Conservation (phyloP, 768 basidiomycete genomes). For the Coprinopsis sp. region DNA sequence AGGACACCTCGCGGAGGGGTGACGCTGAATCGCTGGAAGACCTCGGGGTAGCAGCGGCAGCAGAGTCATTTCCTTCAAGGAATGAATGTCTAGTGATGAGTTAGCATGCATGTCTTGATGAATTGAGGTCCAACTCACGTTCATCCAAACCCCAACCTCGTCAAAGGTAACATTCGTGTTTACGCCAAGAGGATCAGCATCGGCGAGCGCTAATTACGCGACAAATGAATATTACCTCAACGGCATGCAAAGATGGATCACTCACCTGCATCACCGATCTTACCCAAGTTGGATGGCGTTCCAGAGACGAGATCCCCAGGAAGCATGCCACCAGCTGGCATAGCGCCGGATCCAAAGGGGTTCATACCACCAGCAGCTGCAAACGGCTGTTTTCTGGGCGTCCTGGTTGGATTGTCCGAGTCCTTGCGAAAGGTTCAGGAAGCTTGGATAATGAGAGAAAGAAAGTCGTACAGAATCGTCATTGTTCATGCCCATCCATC, state of each 20-base stretch:
- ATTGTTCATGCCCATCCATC: constrained; percentile 64
- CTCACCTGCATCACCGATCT: constrained; percentile 73
- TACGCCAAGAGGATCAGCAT: constrained; percentile 93
- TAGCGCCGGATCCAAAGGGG: constrained; percentile 50
- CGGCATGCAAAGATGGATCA: constrained; percentile 10
- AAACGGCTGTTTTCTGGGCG: constrained; percentile 71
- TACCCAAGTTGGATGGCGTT: constrained; percentile 82
- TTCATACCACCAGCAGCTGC: constrained; percentile 44
- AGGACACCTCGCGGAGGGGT: constrained; percentile 95
- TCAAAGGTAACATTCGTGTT: constrained; percentile 94
- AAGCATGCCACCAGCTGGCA: constrained; percentile 52
- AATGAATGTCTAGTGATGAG: constrained; percentile 75
- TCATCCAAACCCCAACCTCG: constrained; percentile 95
- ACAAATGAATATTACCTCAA: constrained; percentile 10
- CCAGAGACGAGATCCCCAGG: constrained; percentile 62
- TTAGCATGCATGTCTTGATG: constrained; percentile 1
- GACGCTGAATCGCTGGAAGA: constrained; percentile 90
- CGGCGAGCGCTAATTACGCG: constrained; percentile 64
- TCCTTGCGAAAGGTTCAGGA: constrained; percentile 39
- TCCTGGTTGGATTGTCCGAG: constrained; percentile 63
- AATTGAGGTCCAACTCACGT: constrained; percentile 46
- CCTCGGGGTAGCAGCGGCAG: constrained; percentile 93
- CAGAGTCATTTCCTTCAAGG: constrained; percentile 97
- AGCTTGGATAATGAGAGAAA: neutral
- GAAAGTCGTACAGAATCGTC: constrained; percentile 66